Conservation (phyloP, 805 yeast genomes). For the Wickerhamiella nectarea region DNA sequence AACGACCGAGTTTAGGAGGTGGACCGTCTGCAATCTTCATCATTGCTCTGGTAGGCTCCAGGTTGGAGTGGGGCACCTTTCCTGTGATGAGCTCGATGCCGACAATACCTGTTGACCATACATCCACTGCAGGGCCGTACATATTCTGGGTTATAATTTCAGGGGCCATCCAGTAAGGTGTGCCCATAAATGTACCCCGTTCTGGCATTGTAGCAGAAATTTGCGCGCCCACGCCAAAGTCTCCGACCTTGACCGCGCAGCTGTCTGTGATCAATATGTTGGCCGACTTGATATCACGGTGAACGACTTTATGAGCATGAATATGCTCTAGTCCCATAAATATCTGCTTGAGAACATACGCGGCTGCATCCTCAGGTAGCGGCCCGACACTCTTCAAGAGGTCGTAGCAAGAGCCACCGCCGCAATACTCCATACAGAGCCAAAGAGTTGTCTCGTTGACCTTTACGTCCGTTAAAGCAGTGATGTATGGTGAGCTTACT, state of each 20-base stretch:
- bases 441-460: slow-evolving; percentile 57
- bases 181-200: slow-evolving; percentile 77
- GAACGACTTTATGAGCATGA: slow-evolving; percentile 64
- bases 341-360: slow-evolving; percentile 49
- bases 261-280: slow-evolving; percentile 58
- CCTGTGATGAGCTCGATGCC: slow-evolving; percentile 76
- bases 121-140: slow-evolving; percentile 77
- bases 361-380: slow-evolving; percentile 46
- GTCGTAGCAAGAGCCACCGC: slow-evolving; percentile 84
- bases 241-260: slow-evolving; percentile 72
- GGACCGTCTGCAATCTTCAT: slow-evolving; percentile 51
- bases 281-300: slow-evolving; percentile 84
- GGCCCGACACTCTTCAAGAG: slow-evolving; percentile 38
- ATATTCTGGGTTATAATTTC: slow-evolving; percentile 67
- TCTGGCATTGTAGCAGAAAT: slow-evolving; percentile 39
- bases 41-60: slow-evolving; percentile 66
- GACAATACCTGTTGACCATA: slow-evolving; percentile 94
- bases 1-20: slow-evolving; percentile 39
- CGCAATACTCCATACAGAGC: slow-evolving; percentile 91
- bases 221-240: slow-evolving; percentile 88
- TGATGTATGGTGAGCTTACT: slow-evolving; percentile 51
- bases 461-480: slow-evolving; percentile 51
- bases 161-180: slow-evolving; percentile 99
- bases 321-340: slow-evolving; percentile 62
- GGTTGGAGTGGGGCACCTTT: slow-evolving; percentile 59